Conservation (phyloP, 2,329 filamentous ascomycete species). For the Exophiala xenobiotica region DNA sequence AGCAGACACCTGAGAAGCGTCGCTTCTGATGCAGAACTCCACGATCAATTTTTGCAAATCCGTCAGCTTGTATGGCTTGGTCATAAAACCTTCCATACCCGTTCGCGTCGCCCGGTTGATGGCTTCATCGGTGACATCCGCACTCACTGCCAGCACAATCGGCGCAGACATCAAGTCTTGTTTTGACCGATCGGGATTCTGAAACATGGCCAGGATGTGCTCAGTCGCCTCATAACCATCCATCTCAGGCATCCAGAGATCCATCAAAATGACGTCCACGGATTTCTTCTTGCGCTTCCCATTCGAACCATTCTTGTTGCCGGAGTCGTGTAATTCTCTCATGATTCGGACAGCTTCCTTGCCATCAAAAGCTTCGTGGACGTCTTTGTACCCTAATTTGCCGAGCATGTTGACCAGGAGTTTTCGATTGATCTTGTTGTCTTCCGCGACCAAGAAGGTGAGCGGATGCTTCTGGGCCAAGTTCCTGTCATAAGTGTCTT, state of each 20-base stretch:
- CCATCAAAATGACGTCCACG: conserved; percentile 69
- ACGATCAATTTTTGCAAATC: conserved; percentile 62
- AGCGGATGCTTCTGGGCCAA: conserved; percentile 62
- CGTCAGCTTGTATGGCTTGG: conserved; percentile 64
- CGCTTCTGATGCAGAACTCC: conserved; percentile 42
- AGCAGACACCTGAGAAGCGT: conserved; percentile 5
- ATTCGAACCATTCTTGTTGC: conserved; percentile 3
- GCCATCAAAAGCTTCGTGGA: conserved; percentile 67
- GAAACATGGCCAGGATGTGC: conserved; percentile 58
- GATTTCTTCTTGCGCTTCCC: conserved; percentile 25
- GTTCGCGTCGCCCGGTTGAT: conserved; percentile 59
- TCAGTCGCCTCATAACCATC: conserved; percentile 69
- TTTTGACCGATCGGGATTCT: conserved; percentile 25
- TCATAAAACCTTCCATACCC: conserved; percentile 68
- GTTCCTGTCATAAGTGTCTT: conserved; percentile 48
- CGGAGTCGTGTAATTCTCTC: conserved; percentile 41
- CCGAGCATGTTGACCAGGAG: conserved; percentile 65
- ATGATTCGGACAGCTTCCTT: conserved; percentile 65
- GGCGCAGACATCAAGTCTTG: conserved; percentile 32
- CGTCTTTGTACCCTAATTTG: conserved; percentile 64
- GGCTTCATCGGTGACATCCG: conserved; percentile 65
- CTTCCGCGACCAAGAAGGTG: conserved; percentile 68
- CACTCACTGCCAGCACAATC: conserved; percentile 62
- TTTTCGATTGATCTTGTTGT: conserved; percentile 70
- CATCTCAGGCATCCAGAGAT: conserved; percentile 74